Conservation (phyloP, 805 yeast species). For the Yamadazyma endophytica region DNA sequence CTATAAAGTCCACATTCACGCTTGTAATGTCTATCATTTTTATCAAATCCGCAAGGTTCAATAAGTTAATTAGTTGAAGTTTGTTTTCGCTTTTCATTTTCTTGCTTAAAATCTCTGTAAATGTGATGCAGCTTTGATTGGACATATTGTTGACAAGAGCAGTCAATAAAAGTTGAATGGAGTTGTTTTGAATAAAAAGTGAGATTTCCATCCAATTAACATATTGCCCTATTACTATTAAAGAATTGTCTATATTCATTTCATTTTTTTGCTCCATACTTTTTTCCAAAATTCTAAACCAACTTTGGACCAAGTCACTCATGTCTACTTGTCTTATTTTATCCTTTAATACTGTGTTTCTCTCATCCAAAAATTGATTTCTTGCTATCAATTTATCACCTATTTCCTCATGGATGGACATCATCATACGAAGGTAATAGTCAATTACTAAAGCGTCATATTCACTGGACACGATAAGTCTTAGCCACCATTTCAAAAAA, state of each 20-base stretch:
- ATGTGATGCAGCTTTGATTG: slow-evolving; percentile 52
- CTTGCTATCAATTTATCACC: slow-evolving; percentile 86
- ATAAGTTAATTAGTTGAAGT: slow-evolving; percentile 61
- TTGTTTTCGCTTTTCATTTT: slow-evolving; percentile 76
- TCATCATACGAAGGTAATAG: slow-evolving; percentile 67
- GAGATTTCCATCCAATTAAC: slow-evolving; percentile 90
- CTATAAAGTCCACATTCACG: slow-evolving; percentile 63
- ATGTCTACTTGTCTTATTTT: slow-evolving; percentile 75
- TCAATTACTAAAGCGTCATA: slow-evolving; percentile 47
- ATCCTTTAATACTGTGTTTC: slow-evolving; percentile 76
- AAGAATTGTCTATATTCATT: slow-evolving; percentile 44
- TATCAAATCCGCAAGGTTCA: slow-evolving; percentile 60
- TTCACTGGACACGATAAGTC: slow-evolving; percentile 14
- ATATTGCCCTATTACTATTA: slow-evolving; percentile 75
- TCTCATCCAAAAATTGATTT: slow-evolving; percentile 55
- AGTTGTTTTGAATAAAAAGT: slow-evolving; percentile 60
- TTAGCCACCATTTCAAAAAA: slow-evolving; percentile 29
- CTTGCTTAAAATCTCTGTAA: slow-evolving; percentile 64
- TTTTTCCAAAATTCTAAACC: slow-evolving; percentile 56
- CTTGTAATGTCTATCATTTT: slow-evolving; percentile 28
- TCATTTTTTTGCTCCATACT: slow-evolving; percentile 33
- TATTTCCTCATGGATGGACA: slow-evolving; percentile 81
- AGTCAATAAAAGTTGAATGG: slow-evolving; percentile 37
- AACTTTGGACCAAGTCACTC: slow-evolving; percentile 54
- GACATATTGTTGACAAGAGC: slow-evolving; percentile 4